Evolutionary conservation across 139 green algal genomes (phyloP).

Genomic region (Asterochloris sp.): DNA sequence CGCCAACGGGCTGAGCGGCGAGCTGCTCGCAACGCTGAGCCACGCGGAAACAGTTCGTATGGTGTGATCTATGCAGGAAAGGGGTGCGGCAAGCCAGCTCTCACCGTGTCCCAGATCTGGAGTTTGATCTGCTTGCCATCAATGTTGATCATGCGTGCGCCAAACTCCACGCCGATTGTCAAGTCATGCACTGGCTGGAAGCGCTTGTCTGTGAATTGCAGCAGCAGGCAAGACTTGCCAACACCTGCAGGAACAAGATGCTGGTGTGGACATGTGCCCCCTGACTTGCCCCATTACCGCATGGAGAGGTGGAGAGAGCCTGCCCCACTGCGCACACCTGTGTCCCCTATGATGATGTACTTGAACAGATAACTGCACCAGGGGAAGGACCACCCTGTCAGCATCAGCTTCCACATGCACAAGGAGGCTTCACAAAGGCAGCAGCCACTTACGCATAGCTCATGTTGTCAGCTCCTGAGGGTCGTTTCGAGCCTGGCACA

Average conservation of each 20-base stretch:
- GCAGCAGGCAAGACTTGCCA: conserved; percentile 98
- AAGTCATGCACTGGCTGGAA: conserved; percentile 95
- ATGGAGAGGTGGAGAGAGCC: not conserved
- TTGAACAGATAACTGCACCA: conserved; percentile 36
- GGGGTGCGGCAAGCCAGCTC: not conserved
- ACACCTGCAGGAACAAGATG: conserved; percentile 70
- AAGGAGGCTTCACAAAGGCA: not conserved
- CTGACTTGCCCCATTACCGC: not conserved
- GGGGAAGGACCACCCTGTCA: too few relatives aligned
- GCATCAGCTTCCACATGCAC: not conserved
- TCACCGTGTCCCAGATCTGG: conserved; percentile 95
- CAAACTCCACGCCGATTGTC: conserved; percentile 94
- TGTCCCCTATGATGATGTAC: conserved; percentile 99
- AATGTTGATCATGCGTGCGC: conserved; percentile 98
- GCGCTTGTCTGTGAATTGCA: conserved; percentile 99
- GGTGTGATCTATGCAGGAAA: too few relatives aligned
- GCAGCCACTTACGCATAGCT: conserved; percentile 13
- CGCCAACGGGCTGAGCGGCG: too few relatives aligned
- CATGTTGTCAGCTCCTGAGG: not conserved
- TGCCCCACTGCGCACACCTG: conserved; percentile 42
- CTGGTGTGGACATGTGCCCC: not conserved
- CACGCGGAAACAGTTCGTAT: too few relatives aligned
- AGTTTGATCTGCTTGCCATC: conserved; percentile 99
- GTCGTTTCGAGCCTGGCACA: too few relatives aligned
- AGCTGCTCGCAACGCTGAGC: too few relatives aligned